Percentiles rank a stretch among this genome's conserved stretches.
Evolutionary conservation across 495 filamentous ascomycete genomes (phyloP).

Genomic region (Penicillium paxilli): DNA sequence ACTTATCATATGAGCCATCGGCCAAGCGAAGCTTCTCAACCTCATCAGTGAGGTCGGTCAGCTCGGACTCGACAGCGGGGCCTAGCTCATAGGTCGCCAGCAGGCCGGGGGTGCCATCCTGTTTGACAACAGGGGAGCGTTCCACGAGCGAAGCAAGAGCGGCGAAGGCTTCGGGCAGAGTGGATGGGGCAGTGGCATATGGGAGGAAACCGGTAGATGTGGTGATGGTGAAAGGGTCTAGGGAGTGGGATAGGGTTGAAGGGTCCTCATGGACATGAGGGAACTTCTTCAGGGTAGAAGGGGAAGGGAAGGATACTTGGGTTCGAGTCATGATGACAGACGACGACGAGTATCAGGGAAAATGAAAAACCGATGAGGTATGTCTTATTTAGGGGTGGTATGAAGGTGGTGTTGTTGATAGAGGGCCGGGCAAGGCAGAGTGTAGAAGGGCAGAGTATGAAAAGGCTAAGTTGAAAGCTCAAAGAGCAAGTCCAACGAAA

Average conservation of each 20-base stretch:
- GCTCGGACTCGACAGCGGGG: slow-evolving; percentile 59
- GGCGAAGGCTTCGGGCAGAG: slow-evolving; percentile 65
- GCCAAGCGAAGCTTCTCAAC: slow-evolving; percentile 62
- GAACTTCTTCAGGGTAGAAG: slow-evolving; percentile 50
- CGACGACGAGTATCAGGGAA: neutral
- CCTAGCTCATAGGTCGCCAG: slow-evolving; percentile 72
- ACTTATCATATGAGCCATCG: slow-evolving; percentile 59
- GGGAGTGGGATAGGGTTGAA: slow-evolving; percentile 53
- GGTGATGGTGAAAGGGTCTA: slow-evolving; percentile 82
- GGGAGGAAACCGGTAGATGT: slow-evolving; percentile 73
- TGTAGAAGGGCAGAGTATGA: slow-evolving; percentile 37
- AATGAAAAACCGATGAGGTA: neutral
- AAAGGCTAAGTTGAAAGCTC: slow-evolving; percentile 21
- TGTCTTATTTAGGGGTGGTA: neutral
- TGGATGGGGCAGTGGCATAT: slow-evolving; percentile 37
- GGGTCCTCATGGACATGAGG: slow-evolving; percentile 59
- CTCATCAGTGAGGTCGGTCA: slow-evolving; percentile 71
- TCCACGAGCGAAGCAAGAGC: slow-evolving; percentile 67
- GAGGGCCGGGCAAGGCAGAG: no score
- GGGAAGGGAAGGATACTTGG: slow-evolving; percentile 31
- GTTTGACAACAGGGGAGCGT: slow-evolving; percentile 72
- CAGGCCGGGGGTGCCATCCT: slow-evolving; percentile 69
- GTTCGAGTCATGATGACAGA: slow-evolving; percentile 31
- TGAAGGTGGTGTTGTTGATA: no score
- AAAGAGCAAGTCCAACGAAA: slow-evolving; percentile 34